Evolutionary conservation across 306 rosid genomes (phyloP), one percentile per base, ranked within the genome.

Genomic region (Cicer chorassanicum): DNA sequence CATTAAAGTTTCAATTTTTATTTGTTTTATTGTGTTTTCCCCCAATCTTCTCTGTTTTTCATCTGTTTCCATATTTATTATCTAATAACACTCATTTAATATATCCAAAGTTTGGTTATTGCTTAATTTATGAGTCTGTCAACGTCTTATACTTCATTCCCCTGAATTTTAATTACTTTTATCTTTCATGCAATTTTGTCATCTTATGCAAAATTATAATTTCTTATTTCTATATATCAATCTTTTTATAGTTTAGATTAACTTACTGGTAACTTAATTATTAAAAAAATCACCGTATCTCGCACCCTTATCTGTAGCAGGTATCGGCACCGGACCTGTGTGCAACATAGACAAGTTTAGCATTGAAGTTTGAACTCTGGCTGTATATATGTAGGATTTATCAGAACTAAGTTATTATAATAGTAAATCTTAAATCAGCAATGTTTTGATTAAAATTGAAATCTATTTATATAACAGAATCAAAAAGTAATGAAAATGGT

Each of bases 1-100:
- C 18, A 24, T 70, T 63, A 45, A 45, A 38, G 78, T 15, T 36
- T 49, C 40, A 70, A 61, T 70, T 76, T 36, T 67, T 54, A 10
- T 41, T 69, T 34, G 12, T 10, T 76, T 64, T 45, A 36, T 18
- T 72, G 21, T 73, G 18, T 42, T n/a, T 70, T 68, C 1, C 36
- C n/a, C 10, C n/a, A 11, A 29, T 1, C 9, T 8, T 10, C 14
- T 60, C 65, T 12, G 0, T 60, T 1, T 38, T 3, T n/a, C 18
- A 12, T 61, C 1, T 13, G 65, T 61, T 6, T 61, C 44, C 16
- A 12, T 36, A 61, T 13, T 61, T 4, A 0, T 61, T 36, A 12
- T 38, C 45, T 2, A 36, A 36, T 36, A 13, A 38, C 12, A n/a
- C 21, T 62, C 21, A 34, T 14, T 14, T 38, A 7, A 36, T 36